A percentile compares a stretch with the other conserved stretches of the same genome.
Evolutionary conservation across 257 asterid genomes (phyloP).

Genomic region (Gentiana dahurica): DNA sequence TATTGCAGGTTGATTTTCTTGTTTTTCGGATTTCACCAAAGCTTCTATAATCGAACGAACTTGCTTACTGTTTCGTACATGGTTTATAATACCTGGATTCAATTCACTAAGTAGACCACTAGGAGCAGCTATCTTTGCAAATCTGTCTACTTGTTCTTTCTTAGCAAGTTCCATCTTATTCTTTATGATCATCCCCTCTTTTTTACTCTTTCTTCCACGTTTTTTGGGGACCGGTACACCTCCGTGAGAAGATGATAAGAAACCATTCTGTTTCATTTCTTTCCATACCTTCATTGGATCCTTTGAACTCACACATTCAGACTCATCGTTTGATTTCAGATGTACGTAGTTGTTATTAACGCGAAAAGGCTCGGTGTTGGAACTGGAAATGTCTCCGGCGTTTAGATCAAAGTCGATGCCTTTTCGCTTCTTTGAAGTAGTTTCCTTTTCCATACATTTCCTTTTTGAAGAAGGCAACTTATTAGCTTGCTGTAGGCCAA

Average conservation of each 20-base stretch:
- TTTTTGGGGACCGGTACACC: constrained; percentile 41
- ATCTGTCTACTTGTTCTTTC: constrained; percentile 76
- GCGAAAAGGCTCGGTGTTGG: constrained; percentile 30
- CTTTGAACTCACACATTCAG: constrained; percentile 71
- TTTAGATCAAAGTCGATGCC: constrained; percentile 55
- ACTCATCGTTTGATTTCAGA: constrained; percentile 39
- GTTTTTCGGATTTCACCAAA: constrained; percentile 53
- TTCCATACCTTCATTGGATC: constrained; percentile 71
- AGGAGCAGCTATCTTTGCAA: constrained; percentile 89
- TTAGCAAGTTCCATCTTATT: constrained; percentile 66
- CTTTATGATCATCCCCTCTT: constrained; percentile 28
- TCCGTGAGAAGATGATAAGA: constrained; percentile 37
- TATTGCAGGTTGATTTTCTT: constrained; percentile 29
- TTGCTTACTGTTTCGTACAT: constrained; percentile 85
- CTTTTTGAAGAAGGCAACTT: constrained; percentile 14
- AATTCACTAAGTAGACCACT: constrained; percentile 85
- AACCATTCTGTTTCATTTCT: constrained; percentile 81
- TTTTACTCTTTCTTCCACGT: constrained; percentile 52
- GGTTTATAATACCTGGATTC: constrained; percentile 94
- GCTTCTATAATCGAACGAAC: constrained; percentile 89
- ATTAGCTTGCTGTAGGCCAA: constrained; percentile 19
- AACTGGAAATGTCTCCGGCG: constrained; percentile 49
- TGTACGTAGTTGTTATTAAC: constrained; percentile 25
- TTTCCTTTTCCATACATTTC: constrained; percentile 13
- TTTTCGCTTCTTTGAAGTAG: constrained; percentile 19